A percentile compares a stretch with the other conserved stretches of the same genome.
phyloP scores from a whole-genome alignment of 345 rosid genomes.

The Melaleuca alternifolia region DNA sequence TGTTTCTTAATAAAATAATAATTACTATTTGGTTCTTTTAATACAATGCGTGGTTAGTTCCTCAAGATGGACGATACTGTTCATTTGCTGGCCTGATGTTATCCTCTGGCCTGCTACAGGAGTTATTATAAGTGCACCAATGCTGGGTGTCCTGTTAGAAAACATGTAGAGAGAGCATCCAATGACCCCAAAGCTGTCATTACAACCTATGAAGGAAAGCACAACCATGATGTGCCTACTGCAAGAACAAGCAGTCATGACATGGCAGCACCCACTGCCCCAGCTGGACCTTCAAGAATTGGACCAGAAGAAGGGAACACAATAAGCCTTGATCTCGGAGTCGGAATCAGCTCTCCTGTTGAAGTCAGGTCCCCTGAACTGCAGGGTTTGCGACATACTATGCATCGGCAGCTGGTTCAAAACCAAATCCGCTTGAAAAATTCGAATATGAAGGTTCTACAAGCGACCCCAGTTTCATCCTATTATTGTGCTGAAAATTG shows the following conservation, averaged over 20 bases:
- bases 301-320: conserved; percentile 46
- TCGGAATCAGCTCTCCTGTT: conserved; percentile 53
- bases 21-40: not conserved
- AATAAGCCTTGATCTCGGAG: conserved; percentile 93
- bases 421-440: conserved; percentile 27
- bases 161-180: conserved; percentile 98
- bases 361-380: conserved; percentile 40
- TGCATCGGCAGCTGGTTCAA: conserved; percentile 27
- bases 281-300: conserved; percentile 34
- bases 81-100: not conserved
- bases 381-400: conserved; percentile 1
- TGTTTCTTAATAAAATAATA: not conserved
- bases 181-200: conserved; percentile 98
- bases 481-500: conserved; percentile 50
- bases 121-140: conserved; percentile 98
- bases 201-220: conserved; percentile 98
- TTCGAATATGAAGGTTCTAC: conserved; percentile 42
- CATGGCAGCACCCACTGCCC: conserved; percentile 31
- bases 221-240: conserved; percentile 86
- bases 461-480: conserved; percentile 30
- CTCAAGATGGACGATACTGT: not conserved
- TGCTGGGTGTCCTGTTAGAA: conserved; percentile 88
- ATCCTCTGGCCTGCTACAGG: conserved; percentile 28
- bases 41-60: not conserved
- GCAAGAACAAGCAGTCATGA: conserved; percentile 63